Base-by-base conservation (phyloP, 2,329 filamentous ascomycete genomes). In the Ophiostoma sp. region DNA sequence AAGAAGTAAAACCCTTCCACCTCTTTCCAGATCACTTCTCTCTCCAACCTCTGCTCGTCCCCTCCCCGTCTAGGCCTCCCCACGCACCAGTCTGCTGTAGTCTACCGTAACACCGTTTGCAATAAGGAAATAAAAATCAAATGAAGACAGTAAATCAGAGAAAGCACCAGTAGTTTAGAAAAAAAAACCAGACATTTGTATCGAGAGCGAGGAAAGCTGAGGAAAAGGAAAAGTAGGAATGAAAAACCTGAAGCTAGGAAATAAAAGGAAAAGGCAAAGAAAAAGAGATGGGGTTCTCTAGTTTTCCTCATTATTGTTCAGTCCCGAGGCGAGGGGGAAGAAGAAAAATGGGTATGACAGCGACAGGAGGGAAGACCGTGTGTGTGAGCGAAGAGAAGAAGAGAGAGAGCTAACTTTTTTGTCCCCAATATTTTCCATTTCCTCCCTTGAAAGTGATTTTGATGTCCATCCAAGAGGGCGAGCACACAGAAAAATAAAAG, bases 61-160 rank as follows among this genome's bases (percentile, higher is more conserved):
- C 59, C 36, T 42, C 28, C 25, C 48, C 39, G 36, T 71, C 69
- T 39, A 22, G 28, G 17, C 69, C 25, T 42, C 61, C 48, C 33
- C 33, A 64, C 59, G 59, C 59, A 64, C 59, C 33, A 12, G 42
- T 61, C 25, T 63, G 28, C 52, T 63, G 33, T 64, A 55, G 70
- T 72, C 70, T 72, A 66, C 70, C 70, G 36, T 25, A 66, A 68
- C 42, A 68, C 64, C 25, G 25, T 68, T 50, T 50, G 48, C 17
- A 55, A 64, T 52, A 36, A 36, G 15, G 33, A 17, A 68, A 57
- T 50, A 70, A 45, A 66, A 33, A 69, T 42, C 45, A 70, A 69
- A 52, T 33, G 33, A 70, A 64, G 72, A n/a, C 52, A 42, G 17
- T 22, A 19, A 61, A 55, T 28, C 36, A 64, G 22, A 45, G 17